Base-by-base conservation (phyloP, 2,329 filamentous ascomycete species). In the Colletotrichum endophyticum region DNA sequence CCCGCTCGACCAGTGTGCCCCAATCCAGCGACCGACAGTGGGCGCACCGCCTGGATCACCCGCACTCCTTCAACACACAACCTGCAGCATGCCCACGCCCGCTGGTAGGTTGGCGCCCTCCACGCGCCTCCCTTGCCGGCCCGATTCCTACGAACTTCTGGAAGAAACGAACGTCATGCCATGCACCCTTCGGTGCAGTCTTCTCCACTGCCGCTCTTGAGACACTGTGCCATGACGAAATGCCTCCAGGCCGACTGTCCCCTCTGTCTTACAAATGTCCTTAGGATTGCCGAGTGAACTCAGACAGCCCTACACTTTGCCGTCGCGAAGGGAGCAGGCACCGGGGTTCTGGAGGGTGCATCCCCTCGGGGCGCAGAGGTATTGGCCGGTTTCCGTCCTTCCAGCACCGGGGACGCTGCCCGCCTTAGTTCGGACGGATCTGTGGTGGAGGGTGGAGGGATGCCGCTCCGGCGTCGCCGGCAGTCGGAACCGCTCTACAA, bases 71-170 rank as follows among this genome's bases (percentile, higher is more conserved):
- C 49, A 53, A 44, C 71, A 56, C 30, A 30, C 22, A 66, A 63
- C 30, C 53, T 56, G 36, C 34, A 53, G n/a, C 64, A 34, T 28
- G 15, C 16, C 59, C 59, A 34, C 59, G 61, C 28, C 39, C 27
- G 49, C 53, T 77, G 72, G 72, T 75, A 75, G 75, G 61, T 44
- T 49, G 66, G 62, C 66, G 39, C n/a, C 70, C 72, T 75, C 66
- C 66, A 71, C 66, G 32, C 71, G 66, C 63, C 61, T 75, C 61
- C 61, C 61, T 75, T 72, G 30, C 72, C 75, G 75, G 75, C 61
- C 75, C 75, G 72, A 77, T 68, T 77, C 66, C 66, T 34, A 67
- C 61, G 66, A 77, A 72, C 67, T 75, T 77, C 75, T 75, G 75
- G 72, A 70, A 75, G 49, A 72, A 62, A 67, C 32, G 34, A 56